These are phyloP conservation scores for Solanum tarapatanum DNA, from an alignment of 257 asterid genomes.

Conservation along the genomic window DNA sequence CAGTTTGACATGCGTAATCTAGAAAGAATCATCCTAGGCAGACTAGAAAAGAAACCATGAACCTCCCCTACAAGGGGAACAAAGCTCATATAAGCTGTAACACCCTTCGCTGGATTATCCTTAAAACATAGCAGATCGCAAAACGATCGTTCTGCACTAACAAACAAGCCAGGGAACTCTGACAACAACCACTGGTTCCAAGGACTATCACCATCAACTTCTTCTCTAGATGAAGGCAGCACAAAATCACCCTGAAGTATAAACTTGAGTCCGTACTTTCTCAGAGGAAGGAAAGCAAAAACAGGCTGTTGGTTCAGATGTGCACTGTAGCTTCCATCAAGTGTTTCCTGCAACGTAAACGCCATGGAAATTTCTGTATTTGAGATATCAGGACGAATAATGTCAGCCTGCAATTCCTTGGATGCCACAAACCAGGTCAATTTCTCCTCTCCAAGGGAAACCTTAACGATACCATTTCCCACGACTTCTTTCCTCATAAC, in stretches of 20 bases:
- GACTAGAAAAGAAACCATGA: slow-evolving; percentile 78
- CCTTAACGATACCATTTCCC: slow-evolving; percentile 69
- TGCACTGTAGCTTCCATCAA: slow-evolving; percentile 47
- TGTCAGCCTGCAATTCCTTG: slow-evolving; percentile 37
- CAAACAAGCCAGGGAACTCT: slow-evolving; percentile 72
- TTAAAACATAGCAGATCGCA: slow-evolving; percentile 73
- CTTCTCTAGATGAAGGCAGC: slow-evolving; percentile 94
- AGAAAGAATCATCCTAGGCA: slow-evolving; percentile 71
- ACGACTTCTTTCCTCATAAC: slow-evolving; percentile 66
- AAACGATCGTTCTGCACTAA: slow-evolving; percentile 55
- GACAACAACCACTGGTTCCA: slow-evolving; percentile 95
- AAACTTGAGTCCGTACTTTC: slow-evolving; percentile 84
- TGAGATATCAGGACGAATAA: slow-evolving; percentile 48
- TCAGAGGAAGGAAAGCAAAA: slow-evolving; percentile 90
- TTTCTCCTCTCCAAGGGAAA: slow-evolving; percentile 54
- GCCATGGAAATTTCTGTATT: slow-evolving; percentile 81
- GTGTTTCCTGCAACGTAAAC: slow-evolving; percentile 55
- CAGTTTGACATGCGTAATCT: slow-evolving; percentile 68
- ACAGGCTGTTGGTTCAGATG: slow-evolving; percentile 73
- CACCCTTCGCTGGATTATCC: slow-evolving; percentile 55
- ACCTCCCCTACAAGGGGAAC: slow-evolving; percentile 82
- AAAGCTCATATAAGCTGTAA: slow-evolving; percentile 70
- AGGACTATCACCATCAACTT: slow-evolving; percentile 84
- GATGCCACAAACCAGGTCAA: slow-evolving; percentile 85
- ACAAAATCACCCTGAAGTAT: slow-evolving; percentile 88